Evolutionary conservation across 202 grass and related monocot genomes (phyloP), one percentile per base, ranked within the genome.

Genomic region (Digitaria exilis): DNA sequence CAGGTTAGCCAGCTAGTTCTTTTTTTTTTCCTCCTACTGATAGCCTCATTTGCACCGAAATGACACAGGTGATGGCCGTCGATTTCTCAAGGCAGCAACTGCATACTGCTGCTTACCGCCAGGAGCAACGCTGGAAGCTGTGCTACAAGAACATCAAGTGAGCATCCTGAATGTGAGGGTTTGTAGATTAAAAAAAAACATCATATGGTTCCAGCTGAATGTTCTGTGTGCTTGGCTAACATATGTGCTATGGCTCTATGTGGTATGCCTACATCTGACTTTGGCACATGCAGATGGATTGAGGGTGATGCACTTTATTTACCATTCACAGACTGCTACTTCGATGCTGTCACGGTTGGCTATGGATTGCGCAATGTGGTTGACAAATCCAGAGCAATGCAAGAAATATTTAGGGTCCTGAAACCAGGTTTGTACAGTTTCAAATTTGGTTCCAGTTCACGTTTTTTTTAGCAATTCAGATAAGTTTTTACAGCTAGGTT

Each of bases 111-210:
- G 83, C 92, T 65, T 32, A 54, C 48, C 92, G 89, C 41, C 89
- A 82, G 85, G 87, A 95, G 12, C 84, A 90, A 35, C 84, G 68
- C 72, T 98, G 96, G 96, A 98, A 93, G 74, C 65, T 81, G 63
- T 98, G 90, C 77, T 95, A 95, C 85, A 82, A 92, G 63, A 98
- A 93, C 83, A 98, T 98, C 81, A 88, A 82, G 96, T 95, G 79
- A 95, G 90, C 51, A 84, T 78, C 48, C 82, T 82, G 73, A 81
- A 75, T 83, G 80, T 80, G 79, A 88, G 70, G 75, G 5, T 24
- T 84, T 80, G 59, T 28, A 17, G 59, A 62, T 31, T n/a, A n/a
- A n/a, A 30, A 5, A 8, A 82, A 76, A 90, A 64, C 3, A 76
- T 74, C 31, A 15, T 77, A 42, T 14, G 5, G 22, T 80, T 42